Evolutionary conservation across 1,139 yeast species (phyloP), one percentile per base, ranked within the genome.

Genomic region (Candida anutae): DNA sequence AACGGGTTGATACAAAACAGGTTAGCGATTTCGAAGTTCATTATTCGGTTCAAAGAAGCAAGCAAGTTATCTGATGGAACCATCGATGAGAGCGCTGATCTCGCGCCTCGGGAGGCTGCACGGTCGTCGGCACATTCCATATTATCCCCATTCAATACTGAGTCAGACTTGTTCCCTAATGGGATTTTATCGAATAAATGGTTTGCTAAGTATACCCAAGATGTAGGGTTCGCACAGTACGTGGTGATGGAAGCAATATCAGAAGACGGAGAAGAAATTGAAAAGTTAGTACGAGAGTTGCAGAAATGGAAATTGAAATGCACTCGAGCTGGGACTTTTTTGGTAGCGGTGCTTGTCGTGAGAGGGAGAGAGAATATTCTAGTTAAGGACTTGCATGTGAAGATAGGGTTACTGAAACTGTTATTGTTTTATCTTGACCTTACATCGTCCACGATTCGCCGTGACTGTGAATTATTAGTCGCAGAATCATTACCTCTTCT

Each of bases 111-210:
- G 20, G 20, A 17, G 20, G 10, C 20, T 17, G 11, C 15, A n/a
- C n/a, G n/a, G n/a, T n/a, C n/a, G n/a, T n/a, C n/a, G n/a, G n/a
- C 10, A 28, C 65, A 62, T 36, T 54, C 65, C 6, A 27, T 29
- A 3, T 28, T 53, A 3, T 62, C 69, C 0, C 71, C 71, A 0
- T 61, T 64, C 42, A 52, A 61, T 32, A 36, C 46, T 3, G 28
- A 43, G 5, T 62, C 69, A 0, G 61, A 53, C 23, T 39, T 65
- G 25, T 65, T 53, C 28, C 71, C 71, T 20, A 63, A 65, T 34
- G 72, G 71, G 1, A 53, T 65, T 5, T 37, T 65, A 6, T 50
- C 60, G 6, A 35, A 37, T 1, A 36, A 42, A 17, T 65, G 72
- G 72, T 52, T 65, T 28, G 32, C 35, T 16, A 63, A 62, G 38